Evolutionary conservation across 176 grass and related monocot species (phyloP), one percentile per base, ranked within the genome.

Genomic region (Hordeum marinum): DNA sequence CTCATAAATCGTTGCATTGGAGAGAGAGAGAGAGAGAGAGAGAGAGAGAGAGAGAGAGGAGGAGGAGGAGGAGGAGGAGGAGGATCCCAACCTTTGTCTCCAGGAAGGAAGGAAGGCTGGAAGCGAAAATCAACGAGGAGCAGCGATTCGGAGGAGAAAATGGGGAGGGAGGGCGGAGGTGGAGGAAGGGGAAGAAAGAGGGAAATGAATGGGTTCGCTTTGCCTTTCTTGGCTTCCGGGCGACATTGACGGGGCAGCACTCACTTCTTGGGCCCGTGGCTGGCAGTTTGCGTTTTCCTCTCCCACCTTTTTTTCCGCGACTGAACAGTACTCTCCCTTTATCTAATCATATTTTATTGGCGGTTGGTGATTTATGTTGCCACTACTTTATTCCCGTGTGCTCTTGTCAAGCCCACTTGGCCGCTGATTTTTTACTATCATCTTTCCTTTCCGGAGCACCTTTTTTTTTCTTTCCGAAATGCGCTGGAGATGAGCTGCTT

Each of bases 181-280:
- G 77, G 58, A 23, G 72, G 50, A 57, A 57, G 12, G 67, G 52
- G 88, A 81, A 82, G 75, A 60, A 61, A 75, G 72, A 75, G 45
- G 25, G 72, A 75, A 75, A 45, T n/a, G 68, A 85, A 70, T 55
- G 71, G 48, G 68, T 83, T 80, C 77, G 86, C 66, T 94, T 82
- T 85, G 88, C 72, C 72, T 87, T 89, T 77, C 90, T 79, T 83
- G 83, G 82, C 82, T 81, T 52, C 85, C 48, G 57, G 71, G 80
- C 90, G 93, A 90, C 82, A 90, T 82, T 72, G 82, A 84, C 93
- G 88, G 88, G 58, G 78, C 61, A 87, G 64, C 87, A 90, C 84
- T 79, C 75, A 77, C 57, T 87, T 72, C 31, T 90, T 87, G 84
- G 75, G 82, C 79, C 82, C 72, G 77, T 88, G 70, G 68, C 78